Base-by-base conservation (phyloP, 2,329 filamentous ascomycete genomes). In the Fusarium oligoseptatum region DNA sequence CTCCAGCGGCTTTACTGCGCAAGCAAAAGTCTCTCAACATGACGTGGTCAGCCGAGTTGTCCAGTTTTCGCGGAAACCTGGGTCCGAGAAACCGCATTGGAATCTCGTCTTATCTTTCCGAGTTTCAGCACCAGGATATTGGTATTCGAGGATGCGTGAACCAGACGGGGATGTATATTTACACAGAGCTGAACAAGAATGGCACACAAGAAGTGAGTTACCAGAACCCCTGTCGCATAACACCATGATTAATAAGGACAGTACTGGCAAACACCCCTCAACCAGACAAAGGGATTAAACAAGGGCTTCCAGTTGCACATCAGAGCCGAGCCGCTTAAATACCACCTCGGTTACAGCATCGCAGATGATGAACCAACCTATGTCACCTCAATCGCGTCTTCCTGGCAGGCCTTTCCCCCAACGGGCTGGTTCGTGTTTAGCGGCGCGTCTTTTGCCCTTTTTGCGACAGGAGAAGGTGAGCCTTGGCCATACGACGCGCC, bases 21-120 rank as follows among this genome's bases (percentile, higher is more conserved):
- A 57, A 57, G 5, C 52, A 57, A n/a, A 57, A 24, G 20, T 57
- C 52, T 17, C 52, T 57, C n/a, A 57, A 57, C 32, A 57, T 57
- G 52, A 57, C 52, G 0, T 57, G 32, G 52, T 57, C 52, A 4
- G 52, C 52, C 5, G 52, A 57, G n/a, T 2, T 57, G n/a, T 57
- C 52, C 2, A 22, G 29, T 22, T 57, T 57, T 36, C 29, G 29
- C 10, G 52, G 52, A 29, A 57, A 22, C 12, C 4, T 57, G 17
- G 52, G 52, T 17, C 32, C 52, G 2, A 34, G 52, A 17, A 57
- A 57, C n/a, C 52, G 52, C 11, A 17, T 57, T 17, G 52, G 52
- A 15, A 57, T 57, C 20, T 57, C 52, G 4, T 57, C 52, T 9
- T 57, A 57, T 57, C 52, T 57, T 17, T 57, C 52, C 14, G 52